Evolutionary conservation across 2,329 filamentous ascomycete genomes (phyloP), one percentile per base, ranked within the genome.

Genomic region (Alternaria rosae): DNA sequence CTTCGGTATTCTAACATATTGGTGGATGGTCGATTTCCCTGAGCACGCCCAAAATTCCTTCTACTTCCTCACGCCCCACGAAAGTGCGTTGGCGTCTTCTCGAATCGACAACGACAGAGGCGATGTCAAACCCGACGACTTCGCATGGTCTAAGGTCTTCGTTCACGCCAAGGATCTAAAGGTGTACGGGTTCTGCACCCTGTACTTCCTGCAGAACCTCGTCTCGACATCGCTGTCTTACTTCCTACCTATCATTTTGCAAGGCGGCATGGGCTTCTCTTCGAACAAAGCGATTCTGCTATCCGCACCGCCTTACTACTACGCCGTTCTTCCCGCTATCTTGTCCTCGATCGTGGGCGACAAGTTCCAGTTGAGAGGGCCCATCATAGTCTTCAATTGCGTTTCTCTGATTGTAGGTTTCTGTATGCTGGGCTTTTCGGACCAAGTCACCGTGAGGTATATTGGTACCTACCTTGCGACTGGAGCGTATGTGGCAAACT

Each of bases 1-100:
- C 21, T 78, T 91, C 20, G 88, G 88, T 4, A 69, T 89, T 28
- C 60, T 84, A 12, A 90, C 88, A 0, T 91, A 88, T 70, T 89
- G 88, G 83, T 91, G 89, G 89, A 90, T 91, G 79, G 82, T 91
- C 43, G 88, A 91, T 70, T 91, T 91, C 64, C 89, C 89, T 0
- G 89, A 91, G 67, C 82, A 87, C 25, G 82, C 87, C 1, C 81
- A 87, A 54, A 78, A 78, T 12, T 88, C 85, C 53, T 85, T 87
- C 66, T 81, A 74, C 68, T 91, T 91, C 70, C 80, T 91, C 21
- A 84, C 82, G 3, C 71, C 82, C 8, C 79, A 83, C 17, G 88
- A 91, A 73, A 84, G 85, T 38, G 75, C 79, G n/a, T 70, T 90
- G 4, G 88, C 86, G 2, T 81, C 87, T 2, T 76, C 79, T 5